These are phyloP conservation scores for Fusarium nanum DNA, from an alignment of 2,329 filamentous ascomycete species.

Conservation along the genomic window DNA sequence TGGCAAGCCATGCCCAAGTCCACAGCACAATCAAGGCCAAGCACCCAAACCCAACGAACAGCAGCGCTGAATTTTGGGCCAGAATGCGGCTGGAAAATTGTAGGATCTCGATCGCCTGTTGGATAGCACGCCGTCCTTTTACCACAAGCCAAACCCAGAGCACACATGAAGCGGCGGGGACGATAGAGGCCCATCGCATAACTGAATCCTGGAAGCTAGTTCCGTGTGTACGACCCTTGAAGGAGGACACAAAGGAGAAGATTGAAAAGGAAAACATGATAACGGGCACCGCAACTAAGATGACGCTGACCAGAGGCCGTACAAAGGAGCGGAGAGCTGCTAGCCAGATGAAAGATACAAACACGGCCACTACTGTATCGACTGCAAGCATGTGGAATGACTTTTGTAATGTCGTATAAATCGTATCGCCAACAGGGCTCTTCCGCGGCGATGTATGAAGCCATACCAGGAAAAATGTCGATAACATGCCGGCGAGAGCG, in stretches of 20 bases:
- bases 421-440: conserved; percentile 86
- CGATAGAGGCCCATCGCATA: conserved; percentile 87
- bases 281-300: conserved; percentile 85
- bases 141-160: conserved; percentile 88
- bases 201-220: conserved; percentile 83
- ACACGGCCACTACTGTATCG: conserved; percentile 89
- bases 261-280: conserved; percentile 90
- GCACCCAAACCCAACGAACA: conserved; percentile 84
- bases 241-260: conserved; percentile 91
- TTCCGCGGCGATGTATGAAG: conserved; percentile 83
- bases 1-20: conserved; percentile 96
- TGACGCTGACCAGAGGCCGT: conserved; percentile 81
- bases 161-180: conserved; percentile 78
- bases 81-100: conserved; percentile 93
- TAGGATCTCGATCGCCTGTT: conserved; percentile 86
- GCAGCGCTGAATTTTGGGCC: conserved; percentile 82
- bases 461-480: conserved; percentile 89
- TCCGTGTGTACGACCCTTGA: conserved; percentile 80
- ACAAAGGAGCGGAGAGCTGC: conserved; percentile 89
- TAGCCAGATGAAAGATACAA: conserved; percentile 92
- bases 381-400: conserved; percentile 91
- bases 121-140: conserved; percentile 82
- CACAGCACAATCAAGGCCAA: conserved; percentile 82
- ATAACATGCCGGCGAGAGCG: conserved; percentile 82
- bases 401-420: conserved; percentile 87